Evolutionary conservation across 2,329 filamentous ascomycete species (phyloP), one percentile per base, ranked within the genome.

Genomic region (Paracorniculantispora psalliotae): DNA sequence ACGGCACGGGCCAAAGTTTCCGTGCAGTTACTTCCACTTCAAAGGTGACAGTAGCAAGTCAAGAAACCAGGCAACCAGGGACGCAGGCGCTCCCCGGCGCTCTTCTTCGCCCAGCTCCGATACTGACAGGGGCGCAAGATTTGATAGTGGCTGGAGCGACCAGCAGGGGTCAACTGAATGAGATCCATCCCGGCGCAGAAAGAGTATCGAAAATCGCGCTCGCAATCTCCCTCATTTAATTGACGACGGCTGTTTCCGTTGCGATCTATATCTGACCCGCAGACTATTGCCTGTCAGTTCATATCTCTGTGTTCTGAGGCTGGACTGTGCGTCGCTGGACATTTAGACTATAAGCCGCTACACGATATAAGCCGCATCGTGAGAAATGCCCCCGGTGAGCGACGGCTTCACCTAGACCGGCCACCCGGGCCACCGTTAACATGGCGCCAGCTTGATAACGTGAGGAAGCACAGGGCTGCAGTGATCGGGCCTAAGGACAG

Each of bases 211-310:
- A 19, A 23, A 17, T 33, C 13, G 41, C 52, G 39, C 28, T 44
- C 41, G 17, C 26, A 19, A 26, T 47, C 21, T 37, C 17, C 28
- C 43, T 47, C 43, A 47, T 26, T 39, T 33, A 13, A 12, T 30
- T 43, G 21, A 44, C 41, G 39, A 44, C 41, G 39, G 41, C 26
- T 35, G 26, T 25, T 46, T n/a, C 52, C 41, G 52, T 55, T 41
- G 26, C 52, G 43, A 55, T 37, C 52, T 39, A 55, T 35, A 55
- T 35, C 25, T 30, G 50, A 12, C 37, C 50, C 50, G 50, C 48
- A 25, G 26, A 19, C 50, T 53, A 37, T 37, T 10, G 47, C 17
- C 46, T 28, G 47, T 33, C n/a, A 49, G 28, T n/a, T 49, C 26
- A 33, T 9, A 9, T 9, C 12, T 15, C 17, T 37, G 6, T 8